Evolutionary conservation across 2,329 filamentous ascomycete species (phyloP).

Genomic region (Exophiala dermatitidis): DNA sequence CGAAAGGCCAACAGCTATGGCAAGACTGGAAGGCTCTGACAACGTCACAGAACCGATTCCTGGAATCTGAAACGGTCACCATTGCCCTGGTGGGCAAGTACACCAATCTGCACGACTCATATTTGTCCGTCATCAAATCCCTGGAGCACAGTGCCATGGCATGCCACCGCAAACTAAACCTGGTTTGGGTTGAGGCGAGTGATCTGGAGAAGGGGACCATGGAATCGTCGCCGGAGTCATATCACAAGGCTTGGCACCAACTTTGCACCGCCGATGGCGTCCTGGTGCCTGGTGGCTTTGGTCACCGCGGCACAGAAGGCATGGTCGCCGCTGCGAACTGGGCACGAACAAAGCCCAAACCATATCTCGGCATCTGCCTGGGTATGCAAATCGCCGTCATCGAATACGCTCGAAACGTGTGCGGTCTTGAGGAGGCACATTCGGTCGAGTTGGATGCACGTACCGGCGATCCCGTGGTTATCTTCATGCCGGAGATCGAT

Average conservation of each 20-base stretch:
- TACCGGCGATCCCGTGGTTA: conserved; percentile 63
- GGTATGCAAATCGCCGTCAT: conserved; percentile 92
- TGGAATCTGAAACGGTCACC: conserved; percentile 55
- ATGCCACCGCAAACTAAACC: conserved; percentile 68
- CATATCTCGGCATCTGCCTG: conserved; percentile 83
- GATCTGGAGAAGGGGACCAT: conserved; percentile 66
- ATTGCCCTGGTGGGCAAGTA: conserved; percentile 95
- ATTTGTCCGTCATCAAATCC: conserved; percentile 75
- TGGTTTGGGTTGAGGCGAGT: conserved; percentile 78
- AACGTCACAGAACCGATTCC: conserved; percentile 56
- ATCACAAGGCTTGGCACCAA: conserved; percentile 77
- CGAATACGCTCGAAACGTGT: conserved; percentile 73
- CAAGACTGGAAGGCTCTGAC: conserved; percentile 68
- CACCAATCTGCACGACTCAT: conserved; percentile 73
- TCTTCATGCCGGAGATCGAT: conserved; percentile 89
- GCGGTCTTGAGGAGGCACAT: conserved; percentile 52
- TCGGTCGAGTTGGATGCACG: conserved; percentile 50
- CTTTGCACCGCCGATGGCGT: conserved; percentile 60
- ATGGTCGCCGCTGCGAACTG: conserved; percentile 85
- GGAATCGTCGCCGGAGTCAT: conserved; percentile 60
- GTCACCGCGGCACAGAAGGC: conserved; percentile 71
- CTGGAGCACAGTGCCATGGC: conserved; percentile 89
- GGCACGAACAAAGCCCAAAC: conserved; percentile 72
- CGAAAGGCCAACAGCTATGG: conserved; percentile 66
- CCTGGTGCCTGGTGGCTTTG: conserved; percentile 62